phyloP scores from a whole-genome alignment of 2,329 filamentous ascomycete species.

The Aspergillus oerlinghausenensis region DNA sequence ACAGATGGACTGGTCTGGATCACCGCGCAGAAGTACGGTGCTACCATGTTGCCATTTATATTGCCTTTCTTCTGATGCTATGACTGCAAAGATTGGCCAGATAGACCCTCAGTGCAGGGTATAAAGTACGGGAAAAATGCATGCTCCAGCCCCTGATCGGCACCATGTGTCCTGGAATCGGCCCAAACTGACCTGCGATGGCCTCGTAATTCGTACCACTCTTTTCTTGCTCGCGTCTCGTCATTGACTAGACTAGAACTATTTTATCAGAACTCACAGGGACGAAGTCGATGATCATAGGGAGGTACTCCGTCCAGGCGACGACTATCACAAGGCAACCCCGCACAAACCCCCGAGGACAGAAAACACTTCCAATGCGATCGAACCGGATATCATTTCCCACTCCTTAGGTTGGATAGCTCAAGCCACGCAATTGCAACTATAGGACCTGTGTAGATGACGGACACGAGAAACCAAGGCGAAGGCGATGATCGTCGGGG shows the following conservation, averaged over 20 bases:
- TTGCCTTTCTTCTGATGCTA: not conserved
- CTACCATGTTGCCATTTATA: not conserved
- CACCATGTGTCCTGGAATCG: no score
- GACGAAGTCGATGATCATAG: no score
- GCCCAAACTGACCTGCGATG: no score
- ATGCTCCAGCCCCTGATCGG: not conserved
- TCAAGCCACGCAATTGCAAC: not conserved
- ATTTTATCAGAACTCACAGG: no score
- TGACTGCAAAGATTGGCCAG: not conserved
- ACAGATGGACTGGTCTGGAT: not conserved
- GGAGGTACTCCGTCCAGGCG: no score
- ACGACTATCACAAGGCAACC: not conserved
- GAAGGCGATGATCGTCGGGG: not conserved
- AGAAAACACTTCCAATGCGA: not conserved
- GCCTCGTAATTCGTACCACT: not conserved
- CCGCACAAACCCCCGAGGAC: not conserved
- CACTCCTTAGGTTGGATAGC: no score
- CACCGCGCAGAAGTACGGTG: not conserved
- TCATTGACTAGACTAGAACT: no score
- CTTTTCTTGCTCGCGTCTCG: no score
- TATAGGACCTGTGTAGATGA: not conserved
- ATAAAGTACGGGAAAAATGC: not conserved
- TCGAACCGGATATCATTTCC: not conserved
- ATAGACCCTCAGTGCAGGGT: not conserved
- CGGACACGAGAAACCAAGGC: not conserved